These are phyloP conservation scores for Fusarium albidum DNA, from an alignment of 2,329 filamentous ascomycete species.

Conservation along the genomic window DNA sequence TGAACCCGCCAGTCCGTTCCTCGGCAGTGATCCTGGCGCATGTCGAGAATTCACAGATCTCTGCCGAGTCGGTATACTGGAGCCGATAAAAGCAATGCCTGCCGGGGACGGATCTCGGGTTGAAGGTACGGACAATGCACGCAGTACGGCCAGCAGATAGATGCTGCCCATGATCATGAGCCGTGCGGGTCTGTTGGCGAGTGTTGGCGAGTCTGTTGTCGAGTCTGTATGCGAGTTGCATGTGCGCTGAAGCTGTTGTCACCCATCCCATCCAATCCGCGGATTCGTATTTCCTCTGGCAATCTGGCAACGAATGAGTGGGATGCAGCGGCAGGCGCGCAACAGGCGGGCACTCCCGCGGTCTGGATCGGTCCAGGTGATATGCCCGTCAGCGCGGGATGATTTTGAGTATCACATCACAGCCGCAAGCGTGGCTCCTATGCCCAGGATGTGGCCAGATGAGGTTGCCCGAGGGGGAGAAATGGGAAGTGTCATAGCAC, in stretches of 20 bases:
- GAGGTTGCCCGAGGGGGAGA: slow-evolving; percentile 23
- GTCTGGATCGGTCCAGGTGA: slow-evolving; percentile 24
- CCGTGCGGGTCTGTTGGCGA: slow-evolving; percentile 4
- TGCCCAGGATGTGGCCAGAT: slow-evolving; percentile 17
- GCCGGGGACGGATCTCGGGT: slow-evolving; percentile 1
- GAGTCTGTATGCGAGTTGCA: slow-evolving; percentile 9
- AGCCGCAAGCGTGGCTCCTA: slow-evolving; percentile 18
- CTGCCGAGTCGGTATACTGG: slow-evolving; percentile 6
- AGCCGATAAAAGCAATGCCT: slow-evolving; percentile 10
- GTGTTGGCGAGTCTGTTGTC: slow-evolving; percentile 4
- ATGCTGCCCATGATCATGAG: slow-evolving; percentile 21
- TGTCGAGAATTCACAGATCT: slow-evolving; percentile 1
- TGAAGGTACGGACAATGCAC: background rate
- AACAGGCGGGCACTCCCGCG: slow-evolving; percentile 40
- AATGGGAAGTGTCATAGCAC: slow-evolving; percentile 1
- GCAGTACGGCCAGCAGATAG: slow-evolving; percentile 10
- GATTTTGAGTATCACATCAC: slow-evolving; percentile 25
- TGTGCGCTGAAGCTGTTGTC: slow-evolving; percentile 19
- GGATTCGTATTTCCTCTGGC: slow-evolving; percentile 9
- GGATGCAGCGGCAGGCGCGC: slow-evolving; percentile 39
- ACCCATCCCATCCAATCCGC: slow-evolving; percentile 26
- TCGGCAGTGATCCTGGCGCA: background rate
- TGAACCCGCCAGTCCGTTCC: background rate
- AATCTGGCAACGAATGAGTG: slow-evolving; percentile 11
- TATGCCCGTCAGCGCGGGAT: slow-evolving; percentile 28